Evolutionary conservation across 2,329 filamentous ascomycete species (phyloP).

Genomic region (Fusarium hainanense): DNA sequence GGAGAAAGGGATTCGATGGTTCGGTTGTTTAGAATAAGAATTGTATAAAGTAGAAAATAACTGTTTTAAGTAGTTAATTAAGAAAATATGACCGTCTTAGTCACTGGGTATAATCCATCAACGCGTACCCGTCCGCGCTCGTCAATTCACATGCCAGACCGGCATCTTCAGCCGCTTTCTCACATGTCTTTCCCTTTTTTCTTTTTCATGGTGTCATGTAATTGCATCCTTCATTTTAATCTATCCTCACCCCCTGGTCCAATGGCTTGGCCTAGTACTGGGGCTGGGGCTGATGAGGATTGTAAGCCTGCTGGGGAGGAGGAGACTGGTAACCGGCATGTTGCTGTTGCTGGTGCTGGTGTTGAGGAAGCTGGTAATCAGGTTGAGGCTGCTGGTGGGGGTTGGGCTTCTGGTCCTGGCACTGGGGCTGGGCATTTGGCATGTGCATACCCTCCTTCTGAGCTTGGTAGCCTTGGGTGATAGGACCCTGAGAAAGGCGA

Average conservation of each 20-base stretch:
- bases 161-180: neutral
- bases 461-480: slow-evolving; percentile 53
- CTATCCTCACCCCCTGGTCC: neutral
- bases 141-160: slow-evolving; percentile 6
- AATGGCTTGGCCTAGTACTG: slow-evolving; percentile 31
- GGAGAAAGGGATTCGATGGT: neutral
- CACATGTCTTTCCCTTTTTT: neutral
- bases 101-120: slow-evolving; percentile 44
- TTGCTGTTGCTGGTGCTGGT: slow-evolving; percentile 8
- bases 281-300: slow-evolving; percentile 42
- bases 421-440: slow-evolving; percentile 34
- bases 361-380: slow-evolving; percentile 38
- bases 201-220: slow-evolving; percentile 15
- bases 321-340: slow-evolving; percentile 32
- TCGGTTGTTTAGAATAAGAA: neutral
- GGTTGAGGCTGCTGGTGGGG: slow-evolving; percentile 31
- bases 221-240: neutral
- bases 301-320: slow-evolving; percentile 41
- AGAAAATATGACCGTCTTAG: slow-evolving; percentile 29
- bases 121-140: slow-evolving; percentile 29
- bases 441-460: slow-evolving; percentile 54
- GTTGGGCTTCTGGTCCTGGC: slow-evolving; percentile 19
- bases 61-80: neutral
- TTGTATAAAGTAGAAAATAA: slow-evolving; percentile 2
- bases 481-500: slow-evolving; percentile 43